Evolutionary conservation across 208 protist species (phyloP).

Genomic region (Trypanosoma boissoni): DNA sequence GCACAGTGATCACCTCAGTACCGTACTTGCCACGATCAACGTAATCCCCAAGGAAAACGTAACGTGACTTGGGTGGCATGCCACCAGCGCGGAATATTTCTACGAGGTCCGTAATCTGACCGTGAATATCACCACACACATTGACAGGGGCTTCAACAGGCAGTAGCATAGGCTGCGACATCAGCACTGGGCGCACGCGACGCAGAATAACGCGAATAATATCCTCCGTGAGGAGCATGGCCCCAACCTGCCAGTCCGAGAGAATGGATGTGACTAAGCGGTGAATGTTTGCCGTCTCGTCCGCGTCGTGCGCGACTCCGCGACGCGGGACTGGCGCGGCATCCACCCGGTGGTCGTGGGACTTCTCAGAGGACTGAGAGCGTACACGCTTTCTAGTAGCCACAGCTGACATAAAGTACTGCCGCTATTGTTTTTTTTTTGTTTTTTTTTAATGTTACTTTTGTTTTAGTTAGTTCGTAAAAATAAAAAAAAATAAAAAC

Average conservation of each 20-base stretch:
- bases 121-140: constrained; percentile 98
- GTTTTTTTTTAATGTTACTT: not conserved
- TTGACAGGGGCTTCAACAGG: constrained; percentile 86
- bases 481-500: constrained; percentile 12
- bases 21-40: constrained; percentile 97
- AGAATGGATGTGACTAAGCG: constrained; percentile 33
- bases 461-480: not conserved
- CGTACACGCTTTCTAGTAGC: constrained; percentile 18
- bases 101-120: constrained; percentile 97
- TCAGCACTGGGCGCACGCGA: constrained; percentile 47
- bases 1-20: constrained; percentile 93
- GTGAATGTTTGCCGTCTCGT: constrained; percentile 16
- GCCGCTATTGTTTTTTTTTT: not conserved
- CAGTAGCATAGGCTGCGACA: constrained; percentile 82
- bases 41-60: constrained; percentile 93
- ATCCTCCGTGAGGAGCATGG: constrained; percentile 45
- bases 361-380: constrained; percentile 16
- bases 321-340: not conserved
- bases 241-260: constrained; percentile 33
- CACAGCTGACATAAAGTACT: constrained; percentile 13
- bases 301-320: not conserved
- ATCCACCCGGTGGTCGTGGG: not conserved
- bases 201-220: constrained; percentile 51
- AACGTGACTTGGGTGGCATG: constrained; percentile 47
- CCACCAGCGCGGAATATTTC: constrained; percentile 92